phyloP scores from a whole-genome alignment of 164 flowering plant species.

The Akebia trifoliata region DNA sequence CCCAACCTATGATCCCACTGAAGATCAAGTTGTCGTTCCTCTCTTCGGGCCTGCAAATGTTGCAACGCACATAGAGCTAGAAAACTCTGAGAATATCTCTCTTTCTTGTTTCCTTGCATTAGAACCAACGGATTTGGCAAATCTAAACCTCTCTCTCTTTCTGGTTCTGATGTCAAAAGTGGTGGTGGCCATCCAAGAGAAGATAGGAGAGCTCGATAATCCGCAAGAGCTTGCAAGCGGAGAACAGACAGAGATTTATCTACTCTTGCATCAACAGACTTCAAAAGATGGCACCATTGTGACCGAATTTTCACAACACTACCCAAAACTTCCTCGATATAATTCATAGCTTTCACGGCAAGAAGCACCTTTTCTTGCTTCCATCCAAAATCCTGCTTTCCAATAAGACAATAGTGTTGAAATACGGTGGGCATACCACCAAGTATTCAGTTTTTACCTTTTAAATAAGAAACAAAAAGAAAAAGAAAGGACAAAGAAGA shows the following conservation, averaged over 20 bases:
- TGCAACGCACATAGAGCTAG: slow-evolving; percentile 60
- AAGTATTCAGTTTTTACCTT: not conserved
- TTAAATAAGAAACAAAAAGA: not conserved
- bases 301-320: slow-evolving; percentile 24
- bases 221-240: slow-evolving; percentile 51
- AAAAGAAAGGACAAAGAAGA: not conserved
- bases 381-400: slow-evolving; percentile 37
- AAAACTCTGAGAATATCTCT: slow-evolving; percentile 46
- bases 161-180: slow-evolving; percentile 29
- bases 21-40: slow-evolving; percentile 18
- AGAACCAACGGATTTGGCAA: slow-evolving; percentile 49
- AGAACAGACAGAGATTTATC: slow-evolving; percentile 38
- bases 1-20: slow-evolving; percentile 13
- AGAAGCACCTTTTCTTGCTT: slow-evolving; percentile 37
- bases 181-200: slow-evolving; percentile 78
- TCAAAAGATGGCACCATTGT: slow-evolving; percentile 45
- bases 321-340: slow-evolving; percentile 38
- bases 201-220: slow-evolving; percentile 49
- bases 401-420: slow-evolving; percentile 4
- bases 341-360: slow-evolving; percentile 33
- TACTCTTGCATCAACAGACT: slow-evolving; percentile 59
- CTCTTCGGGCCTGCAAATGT: slow-evolving; percentile 45
- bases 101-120: slow-evolving; percentile 41
- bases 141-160: slow-evolving; percentile 20
- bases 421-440: not conserved